Base-by-base conservation (phyloP, 2,329 filamentous ascomycete genomes). In the Aspergillus ochraceus region DNA sequence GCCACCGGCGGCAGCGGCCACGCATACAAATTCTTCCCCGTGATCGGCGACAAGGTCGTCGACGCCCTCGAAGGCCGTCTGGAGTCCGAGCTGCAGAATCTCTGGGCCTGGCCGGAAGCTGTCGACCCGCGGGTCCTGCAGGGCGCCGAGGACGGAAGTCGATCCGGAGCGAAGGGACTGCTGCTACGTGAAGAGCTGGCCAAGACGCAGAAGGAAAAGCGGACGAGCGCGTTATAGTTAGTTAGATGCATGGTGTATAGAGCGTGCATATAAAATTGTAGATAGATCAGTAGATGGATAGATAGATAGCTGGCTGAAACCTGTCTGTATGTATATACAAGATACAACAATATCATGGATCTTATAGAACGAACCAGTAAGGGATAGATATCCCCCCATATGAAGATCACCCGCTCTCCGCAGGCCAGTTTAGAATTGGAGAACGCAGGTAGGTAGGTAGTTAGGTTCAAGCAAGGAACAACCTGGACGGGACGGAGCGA, bases 1-100 rank as follows among this genome's bases (percentile, higher is more conserved):
- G 82, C 82, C 10, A 83, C 81, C 1, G 82, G 81, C 6, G 82
- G 81, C 8, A 82, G 79, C 54, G 81, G 81, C n/a, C 82, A 84
- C 66, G 82, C 71, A 9, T 84, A 78, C 70, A 84, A 84, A 64
- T 84, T 84, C 71, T 74, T 84, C 60, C 82, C 82, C 39, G 76
- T 83, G 14, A 71, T 84, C n/a, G 82, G 82, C 12, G 79, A 81
- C 54, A 82, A 81, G 65, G 74, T 84, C 57, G 76, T 81, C 36
- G 77, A 80, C 60, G 77, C 77, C 11, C 63, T 83, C 10, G 76
- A 81, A 64, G 78, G 77, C 2, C 75, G 63, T 1, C 71, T 84
- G 17, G 75, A 73, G n/a, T 64, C 71, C 1, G 79, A 79, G 42
- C 67, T 81, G 51, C 64, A 59, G 10, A 62, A 75, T 14, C 60